Percentiles rank a stretch among this genome's conserved stretches.
These are phyloP conservation scores for Ogataea parapolymorpha DNA, from an alignment of 805 yeast genomes.

Conservation along the genomic window DNA sequence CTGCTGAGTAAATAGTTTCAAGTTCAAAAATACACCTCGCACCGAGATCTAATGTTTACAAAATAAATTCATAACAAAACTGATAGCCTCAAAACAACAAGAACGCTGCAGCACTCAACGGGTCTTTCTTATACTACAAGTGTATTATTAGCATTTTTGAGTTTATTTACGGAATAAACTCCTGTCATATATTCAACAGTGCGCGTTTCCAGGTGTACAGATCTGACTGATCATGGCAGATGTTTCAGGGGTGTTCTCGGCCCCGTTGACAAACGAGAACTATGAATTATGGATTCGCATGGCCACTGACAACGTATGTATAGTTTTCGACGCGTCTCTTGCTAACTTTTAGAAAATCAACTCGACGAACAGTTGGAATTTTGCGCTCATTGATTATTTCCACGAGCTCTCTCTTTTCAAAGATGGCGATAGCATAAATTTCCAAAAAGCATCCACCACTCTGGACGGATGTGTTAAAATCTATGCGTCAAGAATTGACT, in stretches of 20 bases:
- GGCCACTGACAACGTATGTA: conserved; percentile 61
- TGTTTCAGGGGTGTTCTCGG: conserved; percentile 17
- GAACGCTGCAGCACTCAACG: background rate
- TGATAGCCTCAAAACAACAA: background rate
- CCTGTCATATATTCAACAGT: too few relatives aligned
- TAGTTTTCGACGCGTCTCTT: background rate
- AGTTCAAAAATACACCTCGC: conserved; percentile 1
- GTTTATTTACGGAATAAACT: too few relatives aligned
- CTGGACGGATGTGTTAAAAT: conserved; percentile 94
- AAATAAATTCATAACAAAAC: conserved; percentile 10
- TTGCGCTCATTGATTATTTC: conserved; percentile 88
- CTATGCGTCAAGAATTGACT: conserved; percentile 85
- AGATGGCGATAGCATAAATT: conserved; percentile 78
- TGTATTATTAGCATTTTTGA: too few relatives aligned
- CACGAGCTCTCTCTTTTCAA: conserved; percentile 73
- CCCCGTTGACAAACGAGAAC: conserved; percentile 37
- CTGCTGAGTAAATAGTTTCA: background rate
- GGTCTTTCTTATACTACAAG: background rate
- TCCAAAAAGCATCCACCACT: conserved; percentile 88
- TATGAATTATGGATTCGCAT: conserved; percentile 80
- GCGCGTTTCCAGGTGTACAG: too few relatives aligned
- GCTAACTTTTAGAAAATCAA: conserved; percentile 53
- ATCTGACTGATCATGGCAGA: conserved; percentile 13
- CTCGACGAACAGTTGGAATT: conserved; percentile 82
- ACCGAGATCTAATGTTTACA: conserved; percentile 8